Base-by-base conservation (phyloP, 345 rosid genomes). In the Bruguiera sexangula region DNA sequence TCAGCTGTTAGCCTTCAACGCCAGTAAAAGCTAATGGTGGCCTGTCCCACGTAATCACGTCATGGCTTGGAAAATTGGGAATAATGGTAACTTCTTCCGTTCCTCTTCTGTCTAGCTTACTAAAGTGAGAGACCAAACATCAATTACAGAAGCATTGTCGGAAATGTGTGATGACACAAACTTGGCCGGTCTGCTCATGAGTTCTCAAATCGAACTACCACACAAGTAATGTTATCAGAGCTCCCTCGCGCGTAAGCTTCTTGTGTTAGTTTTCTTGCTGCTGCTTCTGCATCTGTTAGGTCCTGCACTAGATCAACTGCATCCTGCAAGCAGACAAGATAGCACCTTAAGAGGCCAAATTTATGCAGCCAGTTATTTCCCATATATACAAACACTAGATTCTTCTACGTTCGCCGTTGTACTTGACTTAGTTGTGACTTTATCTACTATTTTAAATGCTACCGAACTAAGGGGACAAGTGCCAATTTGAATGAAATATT, bases 141-240 rank as follows among this genome's bases (percentile, higher is more conserved):
- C 15, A 50, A 30, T 48, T 5, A 54, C 19, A 8, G 26, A 27
- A 43, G 62, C 22, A 29, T 67, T 66, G 62, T 26, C 16, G 5
- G 39, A 43, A 10, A 19, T 1, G 19, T 10, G 46, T 21, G 34
- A 48, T 52, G 36, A 36, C 32, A 52, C 39, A 46, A 74, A 46
- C 34, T 71, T 52, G 21, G 29, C 13, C 9, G 15, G 56, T 31
- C 59, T 4, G 50, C 57, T 77, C 64, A 82, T 4, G 74, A 63
- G 63, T 62, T 69, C 27, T 80, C 78, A 65, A 84, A 81, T 34
- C 85, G 73, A 55, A 81, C 85, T 15, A 84, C 68, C 0, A 84
- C 77, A 34, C 85, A 84, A 18, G 87, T 84, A 66, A 84, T 84
- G 77, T 84, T 84, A 70, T 84, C 87, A 5, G 85, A 72, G 72